phyloP scores from a whole-genome alignment of 106 monocot genomes.

The Dioscorea alata region DNA sequence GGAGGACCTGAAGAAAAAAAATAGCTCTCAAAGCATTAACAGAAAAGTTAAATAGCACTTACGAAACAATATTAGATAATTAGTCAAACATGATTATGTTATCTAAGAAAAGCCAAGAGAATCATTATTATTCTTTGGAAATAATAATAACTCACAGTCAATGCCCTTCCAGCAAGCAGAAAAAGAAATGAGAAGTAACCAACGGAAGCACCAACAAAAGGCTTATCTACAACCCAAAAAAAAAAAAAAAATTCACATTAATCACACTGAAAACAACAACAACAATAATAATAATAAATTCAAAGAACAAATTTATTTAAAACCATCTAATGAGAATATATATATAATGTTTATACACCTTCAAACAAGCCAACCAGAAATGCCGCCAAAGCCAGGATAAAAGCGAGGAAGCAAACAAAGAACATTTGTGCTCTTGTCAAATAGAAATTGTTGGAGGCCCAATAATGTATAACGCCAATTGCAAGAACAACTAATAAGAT shows the following conservation, averaged over 20 bases:
- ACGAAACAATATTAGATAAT: neutral
- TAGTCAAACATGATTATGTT: neutral
- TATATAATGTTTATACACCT: conserved; percentile 29
- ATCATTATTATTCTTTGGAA: neutral
- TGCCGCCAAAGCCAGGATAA: conserved; percentile 89
- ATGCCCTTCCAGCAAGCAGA: conserved; percentile 86
- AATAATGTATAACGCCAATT: conserved; percentile 77
- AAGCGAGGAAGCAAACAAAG: conserved; percentile 74
- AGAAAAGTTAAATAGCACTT: neutral
- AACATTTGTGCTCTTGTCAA: conserved; percentile 87
- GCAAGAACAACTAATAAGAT: conserved; percentile 78
- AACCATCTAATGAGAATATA: neutral
- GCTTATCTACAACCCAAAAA: conserved; percentile 46
- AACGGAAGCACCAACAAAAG: conserved; percentile 94
- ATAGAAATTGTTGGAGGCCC: conserved; percentile 97
- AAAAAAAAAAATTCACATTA: too few species aligned
- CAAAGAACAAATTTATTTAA: neutral
- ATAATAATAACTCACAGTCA: conserved; percentile 63
- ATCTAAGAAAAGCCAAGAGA: neutral
- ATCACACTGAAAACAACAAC: too few species aligned
- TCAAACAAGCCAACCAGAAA: conserved; percentile 82
- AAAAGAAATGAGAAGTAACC: conserved; percentile 97
- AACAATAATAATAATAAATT: too few species aligned
- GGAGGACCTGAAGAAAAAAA: conserved; percentile 66
- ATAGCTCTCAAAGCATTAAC: neutral